These are phyloP conservation scores for Tulasnella sp. DNA, from an alignment of 768 basidiomycete species.

Conservation along the genomic window DNA sequence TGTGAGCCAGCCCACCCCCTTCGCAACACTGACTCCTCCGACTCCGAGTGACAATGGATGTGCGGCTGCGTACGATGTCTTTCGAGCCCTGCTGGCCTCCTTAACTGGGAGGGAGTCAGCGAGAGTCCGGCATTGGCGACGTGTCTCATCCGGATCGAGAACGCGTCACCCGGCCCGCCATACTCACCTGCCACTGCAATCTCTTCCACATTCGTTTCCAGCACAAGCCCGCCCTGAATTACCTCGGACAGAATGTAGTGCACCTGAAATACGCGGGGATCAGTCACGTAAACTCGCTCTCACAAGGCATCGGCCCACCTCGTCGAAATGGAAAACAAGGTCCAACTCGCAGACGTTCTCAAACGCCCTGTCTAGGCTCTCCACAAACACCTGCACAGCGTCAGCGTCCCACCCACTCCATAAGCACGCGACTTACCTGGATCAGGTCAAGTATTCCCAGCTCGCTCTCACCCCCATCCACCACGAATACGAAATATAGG, in stretches of 20 bases:
- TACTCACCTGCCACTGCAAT: constrained; percentile 59
- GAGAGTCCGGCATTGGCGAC: constrained; percentile 11
- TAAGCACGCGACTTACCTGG: constrained; percentile 68
- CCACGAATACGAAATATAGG: constrained; percentile 92
- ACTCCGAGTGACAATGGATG: constrained; percentile 66
- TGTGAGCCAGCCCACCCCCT: constrained; percentile 1
- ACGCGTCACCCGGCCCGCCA: constrained; percentile 1
- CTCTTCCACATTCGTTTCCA: constrained; percentile 88
- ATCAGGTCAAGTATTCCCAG: constrained; percentile 92
- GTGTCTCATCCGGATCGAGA: background rate
- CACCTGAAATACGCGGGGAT: constrained; percentile 38
- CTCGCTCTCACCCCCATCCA: constrained; percentile 93
- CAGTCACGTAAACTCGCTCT: background rate
- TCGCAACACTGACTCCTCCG: constrained; percentile 1
- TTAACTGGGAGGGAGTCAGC: constrained; percentile 39
- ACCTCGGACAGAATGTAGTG: constrained; percentile 94
- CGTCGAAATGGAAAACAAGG: constrained; percentile 96
- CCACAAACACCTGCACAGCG: constrained; percentile 96
- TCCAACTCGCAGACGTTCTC: constrained; percentile 98
- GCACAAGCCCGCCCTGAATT: constrained; percentile 89
- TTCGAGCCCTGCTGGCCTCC: constrained; percentile 55
- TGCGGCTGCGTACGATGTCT: constrained; percentile 66
- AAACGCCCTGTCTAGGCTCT: constrained; percentile 88
- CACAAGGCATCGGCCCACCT: constrained; percentile 36
- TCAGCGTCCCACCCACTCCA: no score